These are phyloP conservation scores for Leucocoprinus leucothites DNA, from an alignment of 768 basidiomycete species.

Conservation along the genomic window DNA sequence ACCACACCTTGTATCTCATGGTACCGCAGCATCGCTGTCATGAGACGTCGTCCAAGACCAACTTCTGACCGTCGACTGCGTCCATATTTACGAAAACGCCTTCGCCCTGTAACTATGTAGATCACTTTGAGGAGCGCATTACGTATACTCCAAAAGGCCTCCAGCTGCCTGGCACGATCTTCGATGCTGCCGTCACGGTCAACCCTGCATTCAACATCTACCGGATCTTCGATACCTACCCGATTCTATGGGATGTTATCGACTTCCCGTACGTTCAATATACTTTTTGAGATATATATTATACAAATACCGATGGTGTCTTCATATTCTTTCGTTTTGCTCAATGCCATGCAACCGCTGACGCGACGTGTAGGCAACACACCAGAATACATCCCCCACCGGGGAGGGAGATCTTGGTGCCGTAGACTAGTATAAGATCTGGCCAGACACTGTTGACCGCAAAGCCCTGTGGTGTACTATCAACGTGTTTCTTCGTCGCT, in stretches of 20 bases:
- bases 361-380: too few species aligned
- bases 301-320: too few species aligned
- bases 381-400: too few species aligned
- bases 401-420: too few species aligned
- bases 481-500: too few species aligned
- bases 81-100: constrained; percentile 66
- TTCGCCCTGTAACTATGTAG: constrained; percentile 69
- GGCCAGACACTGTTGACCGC: too few species aligned
- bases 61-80: constrained; percentile 72
- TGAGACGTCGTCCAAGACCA: constrained; percentile 64
- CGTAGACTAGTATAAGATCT: too few species aligned
- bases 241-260: constrained; percentile 74
- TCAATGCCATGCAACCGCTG: too few species aligned
- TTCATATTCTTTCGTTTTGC: too few species aligned
- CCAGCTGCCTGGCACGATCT: constrained; percentile 66
- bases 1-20: neutral
- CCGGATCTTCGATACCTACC: constrained; percentile 74
- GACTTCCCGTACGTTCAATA: constrained; percentile 64
- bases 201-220: constrained; percentile 68
- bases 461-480: too few species aligned
- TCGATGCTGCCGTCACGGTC: too few species aligned
- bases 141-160: constrained; percentile 68
- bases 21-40: constrained; percentile 46
- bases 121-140: constrained; percentile 58
- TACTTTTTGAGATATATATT: neutral